Evolutionary conservation across 192 early-diverging fungal genomes (phyloP).

Genomic region (Anaeromyces robustus): DNA sequence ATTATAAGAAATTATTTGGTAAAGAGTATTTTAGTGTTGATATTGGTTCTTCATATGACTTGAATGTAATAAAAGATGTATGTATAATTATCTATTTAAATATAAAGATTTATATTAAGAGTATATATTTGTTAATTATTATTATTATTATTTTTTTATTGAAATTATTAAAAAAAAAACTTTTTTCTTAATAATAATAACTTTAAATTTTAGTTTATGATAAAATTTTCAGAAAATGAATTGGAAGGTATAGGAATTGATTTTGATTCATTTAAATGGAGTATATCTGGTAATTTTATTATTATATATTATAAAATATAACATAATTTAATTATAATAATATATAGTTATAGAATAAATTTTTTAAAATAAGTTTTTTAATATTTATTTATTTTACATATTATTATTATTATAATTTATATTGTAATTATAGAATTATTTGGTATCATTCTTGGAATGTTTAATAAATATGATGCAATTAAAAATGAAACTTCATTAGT

Average conservation of each 20-base stretch:
- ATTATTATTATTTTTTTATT: too few relatives aligned
- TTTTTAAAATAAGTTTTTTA: too few relatives aligned
- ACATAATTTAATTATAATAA: too few relatives aligned
- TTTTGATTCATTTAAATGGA: background rate
- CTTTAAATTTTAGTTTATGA: background rate
- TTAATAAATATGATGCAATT: slow-evolving; percentile 10
- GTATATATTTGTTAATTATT: too few relatives aligned
- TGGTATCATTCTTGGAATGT: slow-evolving; percentile 68
- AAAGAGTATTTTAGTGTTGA: background rate
- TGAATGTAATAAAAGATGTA: background rate
- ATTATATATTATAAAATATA: too few relatives aligned
- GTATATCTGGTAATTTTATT: background rate
- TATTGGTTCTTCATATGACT: background rate
- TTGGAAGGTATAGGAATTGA: background rate
- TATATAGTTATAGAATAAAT: too few relatives aligned
- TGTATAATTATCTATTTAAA: too few relatives aligned
- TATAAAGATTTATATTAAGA: too few relatives aligned
- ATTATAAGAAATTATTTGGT: background rate
- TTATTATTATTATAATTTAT: too few relatives aligned
- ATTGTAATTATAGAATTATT: slow-evolving; percentile 46
- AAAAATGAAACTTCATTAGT: background rate
- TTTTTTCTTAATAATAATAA: too few relatives aligned
- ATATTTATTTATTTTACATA: too few relatives aligned
- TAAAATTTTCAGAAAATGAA: background rate
- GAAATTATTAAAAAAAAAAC: too few relatives aligned